These are phyloP conservation scores for Cryptococcus sp. DNA, from an alignment of 1,284 basidiomycete species.

Conservation along the genomic window DNA sequence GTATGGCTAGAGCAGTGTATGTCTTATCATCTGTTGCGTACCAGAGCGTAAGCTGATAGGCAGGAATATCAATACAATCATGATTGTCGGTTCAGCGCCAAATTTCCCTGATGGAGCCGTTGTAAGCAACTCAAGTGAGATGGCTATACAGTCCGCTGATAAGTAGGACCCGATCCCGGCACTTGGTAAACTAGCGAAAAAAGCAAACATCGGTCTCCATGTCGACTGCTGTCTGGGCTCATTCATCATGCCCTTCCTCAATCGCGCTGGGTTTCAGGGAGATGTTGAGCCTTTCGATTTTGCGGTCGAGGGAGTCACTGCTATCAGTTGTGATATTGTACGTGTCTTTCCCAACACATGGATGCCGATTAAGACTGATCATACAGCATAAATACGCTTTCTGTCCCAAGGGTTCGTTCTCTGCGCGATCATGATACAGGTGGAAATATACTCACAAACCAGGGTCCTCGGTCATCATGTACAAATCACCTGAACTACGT, in stretches of 20 bases:
- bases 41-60: neutral
- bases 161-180: slow-evolving; percentile 73
- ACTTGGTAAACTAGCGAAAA: slow-evolving; percentile 70
- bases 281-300: slow-evolving; percentile 66
- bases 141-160: neutral
- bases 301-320: slow-evolving; percentile 79
- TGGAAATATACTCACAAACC: slow-evolving; percentile 4
- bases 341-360: slow-evolving; percentile 9
- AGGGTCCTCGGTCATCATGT: slow-evolving; percentile 95
- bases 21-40: slow-evolving; percentile 35
- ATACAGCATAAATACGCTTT: slow-evolving; percentile 45
- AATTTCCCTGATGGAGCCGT: slow-evolving; percentile 89
- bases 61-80: slow-evolving; percentile 49
- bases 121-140: slow-evolving; percentile 17
- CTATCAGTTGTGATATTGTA: slow-evolving; percentile 85
- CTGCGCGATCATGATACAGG: neutral
- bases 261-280: slow-evolving; percentile 51
- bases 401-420: slow-evolving; percentile 59
- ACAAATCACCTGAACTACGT: slow-evolving; percentile 67
- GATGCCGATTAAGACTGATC: slow-evolving; percentile 3
- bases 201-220: slow-evolving; percentile 78
- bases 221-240: slow-evolving; percentile 91
- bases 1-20: slow-evolving; percentile 78
- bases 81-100: slow-evolving; percentile 84
- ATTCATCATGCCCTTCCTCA: slow-evolving; percentile 87